Percentiles rank a stretch among this genome's conserved stretches.
Evolutionary conservation across 805 yeast species (phyloP).

Genomic region (Saccharomycopsis sp.): DNA sequence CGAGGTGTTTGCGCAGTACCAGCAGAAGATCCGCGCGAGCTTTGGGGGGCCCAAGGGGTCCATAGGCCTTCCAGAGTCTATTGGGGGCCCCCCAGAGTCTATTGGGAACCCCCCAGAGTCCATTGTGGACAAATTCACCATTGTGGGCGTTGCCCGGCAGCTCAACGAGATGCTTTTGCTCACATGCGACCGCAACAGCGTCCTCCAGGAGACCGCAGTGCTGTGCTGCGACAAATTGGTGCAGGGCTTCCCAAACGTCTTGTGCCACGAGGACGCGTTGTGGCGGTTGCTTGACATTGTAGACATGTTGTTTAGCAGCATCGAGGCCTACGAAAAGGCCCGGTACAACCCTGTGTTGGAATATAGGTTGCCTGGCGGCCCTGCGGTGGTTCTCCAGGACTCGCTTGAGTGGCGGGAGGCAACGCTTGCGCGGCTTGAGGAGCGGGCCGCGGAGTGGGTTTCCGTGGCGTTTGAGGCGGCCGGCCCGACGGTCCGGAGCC

Average conservation of each 20-base stretch:
- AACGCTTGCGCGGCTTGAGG: constrained; percentile 55
- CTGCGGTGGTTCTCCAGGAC: constrained; percentile 55
- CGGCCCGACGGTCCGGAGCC: constrained; percentile 67
- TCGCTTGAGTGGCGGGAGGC: constrained; percentile 66
- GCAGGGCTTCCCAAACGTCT: constrained; percentile 60
- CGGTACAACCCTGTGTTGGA: constrained; percentile 79
- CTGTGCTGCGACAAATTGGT: constrained; percentile 68
- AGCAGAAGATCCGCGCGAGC: constrained; percentile 4
- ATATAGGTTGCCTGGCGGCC: constrained; percentile 41
- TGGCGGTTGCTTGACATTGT: constrained; percentile 78
- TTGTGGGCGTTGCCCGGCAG: constrained; percentile 33
- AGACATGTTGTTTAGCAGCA: constrained; percentile 68
- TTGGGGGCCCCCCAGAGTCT: too few relatives aligned
- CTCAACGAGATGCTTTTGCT: constrained; percentile 57
- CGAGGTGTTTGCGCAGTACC: constrained; percentile 7
- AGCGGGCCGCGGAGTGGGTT: constrained; percentile 63
- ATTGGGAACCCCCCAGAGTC: not conserved
- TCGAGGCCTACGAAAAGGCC: constrained; percentile 75
- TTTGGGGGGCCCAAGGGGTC: too few relatives aligned
- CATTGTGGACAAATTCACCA: constrained; percentile 49
- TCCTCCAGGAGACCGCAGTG: constrained; percentile 73
- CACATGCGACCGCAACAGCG: constrained; percentile 72
- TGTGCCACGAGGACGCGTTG: constrained; percentile 59
- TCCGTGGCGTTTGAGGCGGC: constrained; percentile 48
- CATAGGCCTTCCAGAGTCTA: too few relatives aligned